phyloP scores from a whole-genome alignment of 805 yeast species.

The Yamadazyma takamatsuzukensis region DNA sequence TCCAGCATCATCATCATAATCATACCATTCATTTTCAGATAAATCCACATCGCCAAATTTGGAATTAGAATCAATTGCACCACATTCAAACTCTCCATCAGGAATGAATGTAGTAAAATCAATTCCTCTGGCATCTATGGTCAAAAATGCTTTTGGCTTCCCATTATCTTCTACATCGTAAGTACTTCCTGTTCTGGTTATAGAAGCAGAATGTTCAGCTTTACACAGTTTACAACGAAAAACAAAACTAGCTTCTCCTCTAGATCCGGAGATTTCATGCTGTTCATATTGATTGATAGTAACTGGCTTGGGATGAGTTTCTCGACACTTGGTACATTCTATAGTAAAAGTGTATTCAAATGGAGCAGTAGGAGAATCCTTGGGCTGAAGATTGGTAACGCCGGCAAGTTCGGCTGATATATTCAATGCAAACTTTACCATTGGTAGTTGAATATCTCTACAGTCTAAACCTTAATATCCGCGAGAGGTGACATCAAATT shows the following conservation, averaged over 20 bases:
- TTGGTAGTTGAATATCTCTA: slow-evolving; percentile 11
- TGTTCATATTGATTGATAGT: slow-evolving; percentile 64
- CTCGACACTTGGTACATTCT: slow-evolving; percentile 77
- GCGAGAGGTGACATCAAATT: too few relatives aligned
- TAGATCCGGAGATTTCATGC: slow-evolving; percentile 63
- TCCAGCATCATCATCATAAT: slow-evolving; percentile 82
- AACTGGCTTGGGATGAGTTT: slow-evolving; percentile 66
- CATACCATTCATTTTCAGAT: slow-evolving; percentile 87
- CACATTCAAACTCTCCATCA: slow-evolving; percentile 56
- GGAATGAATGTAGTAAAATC: slow-evolving; percentile 69
- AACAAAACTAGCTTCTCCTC: slow-evolving; percentile 82
- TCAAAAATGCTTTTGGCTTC: slow-evolving; percentile 48
- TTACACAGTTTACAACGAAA: slow-evolving; percentile 71
- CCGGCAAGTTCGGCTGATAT: slow-evolving; percentile 48
- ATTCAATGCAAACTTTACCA: slow-evolving; percentile 39
- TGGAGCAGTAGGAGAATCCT: slow-evolving; percentile 57
- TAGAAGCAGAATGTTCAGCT: slow-evolving; percentile 33
- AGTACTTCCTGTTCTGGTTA: slow-evolving; percentile 28
- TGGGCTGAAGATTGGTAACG: slow-evolving; percentile 54
- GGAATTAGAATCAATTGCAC: slow-evolving; percentile 49
- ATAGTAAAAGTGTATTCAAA: slow-evolving; percentile 74
- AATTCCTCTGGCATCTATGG: slow-evolving; percentile 83
- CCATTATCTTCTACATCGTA: slow-evolving; percentile 38
- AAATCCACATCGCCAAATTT: slow-evolving; percentile 64
- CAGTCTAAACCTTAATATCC: too few relatives aligned